Percentiles rank a stretch among this genome's conserved stretches.
phyloP scores from a whole-genome alignment of 2,329 filamentous ascomycete species.

The Diaporthe aspalathi region DNA sequence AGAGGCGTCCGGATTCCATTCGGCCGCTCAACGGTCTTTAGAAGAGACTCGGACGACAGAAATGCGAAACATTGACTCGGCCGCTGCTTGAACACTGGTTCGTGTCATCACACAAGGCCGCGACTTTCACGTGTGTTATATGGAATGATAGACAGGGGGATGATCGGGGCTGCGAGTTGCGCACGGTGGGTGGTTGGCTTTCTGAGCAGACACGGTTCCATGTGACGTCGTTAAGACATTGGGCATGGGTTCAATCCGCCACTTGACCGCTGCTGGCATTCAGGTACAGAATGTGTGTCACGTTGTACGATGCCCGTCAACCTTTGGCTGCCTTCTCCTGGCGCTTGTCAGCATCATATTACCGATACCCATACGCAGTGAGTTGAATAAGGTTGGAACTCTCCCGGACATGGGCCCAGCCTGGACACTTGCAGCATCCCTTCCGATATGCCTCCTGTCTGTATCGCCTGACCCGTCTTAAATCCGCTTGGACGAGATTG shows the following conservation, averaged over 20 bases:
- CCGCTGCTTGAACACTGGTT: constrained; percentile 7
- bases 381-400: constrained; percentile 37
- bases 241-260: constrained; percentile 23
- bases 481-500: constrained; percentile 35
- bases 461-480: constrained; percentile 30
- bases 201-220: background rate
- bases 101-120: constrained; percentile 21
- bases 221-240: constrained; percentile 32
- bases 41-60: constrained; percentile 18
- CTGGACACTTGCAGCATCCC: constrained; percentile 32
- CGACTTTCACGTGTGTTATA: constrained; percentile 26
- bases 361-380: constrained; percentile 37
- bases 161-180: background rate
- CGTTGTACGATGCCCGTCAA: constrained; percentile 55
- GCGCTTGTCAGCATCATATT: constrained; percentile 50
- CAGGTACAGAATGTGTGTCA: constrained; percentile 40
- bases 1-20: background rate
- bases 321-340: constrained; percentile 47
- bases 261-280: constrained; percentile 28
- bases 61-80: constrained; percentile 8
- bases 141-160: constrained; percentile 23
- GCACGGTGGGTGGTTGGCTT: constrained; percentile 20
- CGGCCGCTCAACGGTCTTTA: constrained; percentile 15
- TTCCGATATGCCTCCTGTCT: constrained; percentile 15
- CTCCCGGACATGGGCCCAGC: constrained; percentile 36